Base-by-base conservation (phyloP, 306 rosid genomes). In the Mimosa bimucronata region DNA sequence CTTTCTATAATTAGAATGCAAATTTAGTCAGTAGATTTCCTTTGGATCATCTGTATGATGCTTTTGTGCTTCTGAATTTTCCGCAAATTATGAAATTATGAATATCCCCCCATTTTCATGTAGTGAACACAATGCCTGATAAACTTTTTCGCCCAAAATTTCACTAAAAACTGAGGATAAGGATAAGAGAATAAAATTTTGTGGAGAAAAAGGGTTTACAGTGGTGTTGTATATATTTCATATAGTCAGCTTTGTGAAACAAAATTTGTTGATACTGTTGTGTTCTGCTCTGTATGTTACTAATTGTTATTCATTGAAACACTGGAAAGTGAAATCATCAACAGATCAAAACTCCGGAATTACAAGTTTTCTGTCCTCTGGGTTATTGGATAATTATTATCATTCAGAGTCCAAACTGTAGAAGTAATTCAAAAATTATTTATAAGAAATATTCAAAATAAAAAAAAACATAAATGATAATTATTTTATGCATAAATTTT, bases 1-100 rank as follows among this genome's bases (percentile, higher is more conserved):
- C 41, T 77, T 57, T 75, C 42, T 30, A 46, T 81, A 48, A 48
- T 45, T 60, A 58, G 50, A 38, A 12, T 66, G 12, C 70, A 74
- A 28, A 66, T 74, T 30, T 42, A 57, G 55, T 55, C 53, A 5
- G 68, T 52, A 30, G 18, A 62, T 29, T 14, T 29, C 41, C 10
- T 14, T 29, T 60, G 66, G 15, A 60, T 25, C 29, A 60, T 26
- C 66, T 25, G 14, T 28, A 28, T 61, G 34, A 61, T 26, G 67
- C n/a, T 28, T 41, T 41, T 50, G 58, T 67, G 73, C 55, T 23
- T 70, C 23, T 44, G 21, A 14, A 23, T 14, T 18, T 13, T 21
- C 21, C 15, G 13, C 9, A 25, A 44, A n/a, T n/a, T n/a, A n/a
- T n/a, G n/a, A n/a, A 38, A 42, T 6, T 19, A 5, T 18, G 4